phyloP scores from a whole-genome alignment of 2,329 filamentous ascomycete species.

The Aureobasidium melanogenum region DNA sequence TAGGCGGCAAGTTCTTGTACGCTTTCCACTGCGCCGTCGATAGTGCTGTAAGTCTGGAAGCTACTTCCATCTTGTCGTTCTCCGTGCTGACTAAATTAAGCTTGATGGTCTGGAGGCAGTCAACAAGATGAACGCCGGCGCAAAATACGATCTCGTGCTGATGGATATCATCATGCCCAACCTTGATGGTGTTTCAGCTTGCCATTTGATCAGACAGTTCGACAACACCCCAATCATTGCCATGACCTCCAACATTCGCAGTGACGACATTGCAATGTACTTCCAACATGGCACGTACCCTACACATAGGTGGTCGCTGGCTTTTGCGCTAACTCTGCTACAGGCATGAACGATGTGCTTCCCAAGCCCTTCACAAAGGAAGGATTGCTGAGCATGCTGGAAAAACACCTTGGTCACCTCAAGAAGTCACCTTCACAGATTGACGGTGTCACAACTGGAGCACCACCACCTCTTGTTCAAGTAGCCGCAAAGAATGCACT shows the following conservation, averaged over 20 bases:
- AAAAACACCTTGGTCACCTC: slow-evolving; percentile 79
- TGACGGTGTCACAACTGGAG: slow-evolving; percentile 28
- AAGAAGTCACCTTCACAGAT: slow-evolving; percentile 45
- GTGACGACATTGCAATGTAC: slow-evolving; percentile 93
- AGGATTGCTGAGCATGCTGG: slow-evolving; percentile 69
- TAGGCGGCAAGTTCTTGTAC: slow-evolving; percentile 58
- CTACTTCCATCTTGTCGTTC: neutral
- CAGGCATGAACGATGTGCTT: slow-evolving; percentile 95
- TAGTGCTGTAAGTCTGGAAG: slow-evolving; percentile 45
- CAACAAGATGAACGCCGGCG: slow-evolving; percentile 63
- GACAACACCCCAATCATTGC: slow-evolving; percentile 83
- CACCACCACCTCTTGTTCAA: slow-evolving; percentile 45
- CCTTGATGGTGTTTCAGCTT: slow-evolving; percentile 88
- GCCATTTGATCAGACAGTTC: slow-evolving; percentile 83
- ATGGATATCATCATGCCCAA: slow-evolving; percentile 85
- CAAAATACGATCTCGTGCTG: slow-evolving; percentile 53
- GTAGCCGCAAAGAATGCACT: slow-evolving; percentile 46
- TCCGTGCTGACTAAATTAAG: slow-evolving; percentile 36
- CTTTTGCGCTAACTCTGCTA: slow-evolving; percentile 37
- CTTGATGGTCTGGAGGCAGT: slow-evolving; percentile 86
- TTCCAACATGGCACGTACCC: slow-evolving; percentile 75
- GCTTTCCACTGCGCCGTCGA: slow-evolving; percentile 57
- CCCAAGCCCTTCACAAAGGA: slow-evolving; percentile 92
- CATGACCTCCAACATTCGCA: slow-evolving; percentile 97
- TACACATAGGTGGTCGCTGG: too few species aligned